Conservation (phyloP, 192 early-diverging fungal species). For the Haplosporangium gracile region DNA sequence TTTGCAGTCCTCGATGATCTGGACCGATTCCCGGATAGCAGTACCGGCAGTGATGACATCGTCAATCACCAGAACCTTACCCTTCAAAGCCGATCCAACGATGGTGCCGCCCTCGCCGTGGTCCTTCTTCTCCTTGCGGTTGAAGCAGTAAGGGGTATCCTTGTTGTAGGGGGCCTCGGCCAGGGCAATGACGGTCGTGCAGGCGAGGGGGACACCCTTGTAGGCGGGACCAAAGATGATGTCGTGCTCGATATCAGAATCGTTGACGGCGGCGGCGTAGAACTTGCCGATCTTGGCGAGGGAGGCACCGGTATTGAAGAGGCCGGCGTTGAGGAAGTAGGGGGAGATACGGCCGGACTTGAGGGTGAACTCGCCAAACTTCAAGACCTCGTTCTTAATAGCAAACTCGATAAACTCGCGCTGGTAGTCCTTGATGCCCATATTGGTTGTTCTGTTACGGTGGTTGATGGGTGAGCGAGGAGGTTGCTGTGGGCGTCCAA, state of each 20-base stretch:
- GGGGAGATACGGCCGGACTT: conserved; percentile 97
- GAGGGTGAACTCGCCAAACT: conserved; percentile 93
- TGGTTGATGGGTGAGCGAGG: not conserved
- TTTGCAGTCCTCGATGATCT: conserved; percentile 79
- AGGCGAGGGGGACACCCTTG: conserved; percentile 97
- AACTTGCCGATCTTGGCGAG: conserved; percentile 87
- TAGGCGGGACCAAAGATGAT: conserved; percentile 98
- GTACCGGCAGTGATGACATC: conserved; percentile 99
- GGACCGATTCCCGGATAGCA: conserved; percentile 93
- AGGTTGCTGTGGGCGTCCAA: not conserved
- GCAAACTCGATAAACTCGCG: conserved; percentile 95
- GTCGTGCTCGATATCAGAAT: conserved; percentile 79
- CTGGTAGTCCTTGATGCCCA: conserved; percentile 83
- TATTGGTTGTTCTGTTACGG: conserved; percentile 13
- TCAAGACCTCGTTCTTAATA: conserved; percentile 85
- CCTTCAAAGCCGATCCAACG: conserved; percentile 87
- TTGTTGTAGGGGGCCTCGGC: conserved; percentile 63
- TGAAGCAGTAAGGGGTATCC: conserved; percentile 91
- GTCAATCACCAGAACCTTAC: conserved; percentile 89
- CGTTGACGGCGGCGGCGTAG: conserved; percentile 90
- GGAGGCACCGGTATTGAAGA: conserved; percentile 92
- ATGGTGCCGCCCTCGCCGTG: conserved; percentile 98
- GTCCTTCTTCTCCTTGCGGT: conserved; percentile 99
- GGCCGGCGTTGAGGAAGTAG: conserved; percentile 98
- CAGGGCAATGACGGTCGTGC: conserved; percentile 85